Base-by-base conservation (phyloP, 2,329 filamentous ascomycete species). In the Botrytis pseudocinerea region DNA sequence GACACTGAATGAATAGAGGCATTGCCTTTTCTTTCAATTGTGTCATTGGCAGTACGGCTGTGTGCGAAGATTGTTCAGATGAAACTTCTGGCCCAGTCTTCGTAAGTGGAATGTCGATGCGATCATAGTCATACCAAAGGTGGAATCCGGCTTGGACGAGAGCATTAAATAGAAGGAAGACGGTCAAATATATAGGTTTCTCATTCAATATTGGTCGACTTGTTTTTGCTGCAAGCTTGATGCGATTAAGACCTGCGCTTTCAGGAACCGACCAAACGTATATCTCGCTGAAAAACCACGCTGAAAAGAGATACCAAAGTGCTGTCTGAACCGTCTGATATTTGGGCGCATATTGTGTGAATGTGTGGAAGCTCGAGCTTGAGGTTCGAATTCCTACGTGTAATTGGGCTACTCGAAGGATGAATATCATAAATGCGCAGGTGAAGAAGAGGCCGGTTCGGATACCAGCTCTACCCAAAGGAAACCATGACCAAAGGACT, bases 401-500 rank as follows among this genome's bases (percentile, higher is more conserved):
- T 82, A 94, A 90, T 81, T 95, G 92, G 62, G 92, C 90, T 79
- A 98, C 93, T 79, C 95, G 93, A 69, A 98, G 88, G 77, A 97
- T 87, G 83, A 97, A 93, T 77, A 98, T 87, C 73, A 90, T 85
- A 74, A 98, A 88, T 74, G 89, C 90, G 78, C 91, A 92, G 75
- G 92, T 84, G 83, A 95, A 95, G 76, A 98, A 88, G 75, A 94
- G 86, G 25, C 91, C 80, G 9, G 93, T 88, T 78, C 94, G 92
- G 72, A 97, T 82, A 74, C 93, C 94, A 62, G 92, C 89, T 72
- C 87, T 86, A 69, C 94, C 93, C 57, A 97, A 79, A 38, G 94
- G 94, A 77, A 97, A 94, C 92, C 93, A 95, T 78, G 90, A 86
- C 94, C 94, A 97, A 75, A 97, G 84, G 69, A 90, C 93, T 95